phyloP scores from a whole-genome alignment of 2,329 filamentous ascomycete genomes.

The Scedosporium aurantiacum region DNA sequence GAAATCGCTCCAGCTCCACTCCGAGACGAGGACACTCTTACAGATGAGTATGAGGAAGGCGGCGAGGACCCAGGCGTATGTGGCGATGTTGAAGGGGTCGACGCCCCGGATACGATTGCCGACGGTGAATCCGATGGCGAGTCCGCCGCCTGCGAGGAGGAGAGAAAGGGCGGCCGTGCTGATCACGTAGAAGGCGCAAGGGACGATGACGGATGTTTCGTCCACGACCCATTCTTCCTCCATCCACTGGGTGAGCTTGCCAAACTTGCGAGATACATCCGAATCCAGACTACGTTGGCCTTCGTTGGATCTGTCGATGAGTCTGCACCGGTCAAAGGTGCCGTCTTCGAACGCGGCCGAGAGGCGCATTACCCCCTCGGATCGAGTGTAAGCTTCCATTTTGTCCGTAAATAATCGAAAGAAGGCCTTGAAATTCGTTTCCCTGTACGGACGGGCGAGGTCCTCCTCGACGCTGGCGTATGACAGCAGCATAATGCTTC shows the following conservation, averaged over 20 bases:
- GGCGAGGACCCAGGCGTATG: conserved; percentile 16
- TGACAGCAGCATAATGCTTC: conserved; percentile 7
- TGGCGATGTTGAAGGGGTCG: conserved; percentile 20
- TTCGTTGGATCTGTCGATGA: neutral
- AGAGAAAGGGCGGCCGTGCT: neutral
- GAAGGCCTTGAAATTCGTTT: conserved; percentile 6
- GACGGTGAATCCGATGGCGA: conserved; percentile 16
- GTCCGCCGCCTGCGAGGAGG: conserved; percentile 14
- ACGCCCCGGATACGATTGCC: conserved; percentile 16
- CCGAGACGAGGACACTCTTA: conserved; percentile 15
- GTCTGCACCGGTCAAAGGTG: neutral
- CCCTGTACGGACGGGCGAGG: neutral
- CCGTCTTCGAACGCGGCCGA: neutral
- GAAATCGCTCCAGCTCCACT: conserved; percentile 21
- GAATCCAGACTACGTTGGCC: neutral
- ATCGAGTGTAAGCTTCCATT: neutral
- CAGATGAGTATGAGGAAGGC: conserved; percentile 16
- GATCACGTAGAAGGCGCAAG: neutral
- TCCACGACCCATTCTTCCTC: neutral
- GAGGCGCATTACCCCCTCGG: neutral
- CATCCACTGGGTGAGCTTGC: neutral
- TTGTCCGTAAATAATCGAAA: conserved; percentile 5
- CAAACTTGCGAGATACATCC: neutral
- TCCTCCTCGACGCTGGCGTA: neutral
- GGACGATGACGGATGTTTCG: neutral